Evolutionary conservation across 1,139 yeast species (phyloP).

Genomic region (Yueomyces sp.): DNA sequence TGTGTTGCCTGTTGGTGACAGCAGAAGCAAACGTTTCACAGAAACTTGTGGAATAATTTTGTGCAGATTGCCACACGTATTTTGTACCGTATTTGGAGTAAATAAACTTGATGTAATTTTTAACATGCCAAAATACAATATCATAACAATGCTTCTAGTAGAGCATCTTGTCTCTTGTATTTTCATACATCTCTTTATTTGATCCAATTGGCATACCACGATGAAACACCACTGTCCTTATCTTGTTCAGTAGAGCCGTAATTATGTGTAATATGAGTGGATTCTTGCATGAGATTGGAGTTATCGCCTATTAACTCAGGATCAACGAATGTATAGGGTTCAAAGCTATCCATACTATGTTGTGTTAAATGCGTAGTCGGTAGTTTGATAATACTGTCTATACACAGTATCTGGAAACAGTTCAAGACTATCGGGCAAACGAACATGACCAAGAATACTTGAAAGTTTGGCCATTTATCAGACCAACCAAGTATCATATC

Average conservation of each 20-base stretch:
- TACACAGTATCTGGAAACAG: slow-evolving; percentile 71
- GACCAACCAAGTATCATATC: slow-evolving; percentile 63
- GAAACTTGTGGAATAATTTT: too few species aligned
- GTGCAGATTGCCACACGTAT: too few species aligned
- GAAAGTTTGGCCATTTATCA: slow-evolving; percentile 65
- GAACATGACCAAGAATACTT: slow-evolving; percentile 77
- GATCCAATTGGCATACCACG: neutral
- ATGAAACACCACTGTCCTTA: neutral
- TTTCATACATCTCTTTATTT: neutral
- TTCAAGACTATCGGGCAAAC: slow-evolving; percentile 71
- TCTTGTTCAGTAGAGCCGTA: neutral
- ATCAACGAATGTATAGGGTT: slow-evolving; percentile 4
- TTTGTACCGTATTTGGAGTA: too few species aligned
- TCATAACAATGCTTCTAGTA: neutral
- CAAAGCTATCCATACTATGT: slow-evolving; percentile 16
- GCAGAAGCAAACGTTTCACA: too few species aligned
- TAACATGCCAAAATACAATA: neutral
- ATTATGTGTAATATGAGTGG: neutral
- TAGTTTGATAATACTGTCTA: slow-evolving; percentile 76
- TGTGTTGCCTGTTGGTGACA: too few species aligned
- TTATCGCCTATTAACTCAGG: neutral
- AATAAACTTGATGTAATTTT: too few species aligned
- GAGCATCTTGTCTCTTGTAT: neutral
- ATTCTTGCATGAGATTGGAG: neutral
- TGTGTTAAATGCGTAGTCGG: slow-evolving; percentile 24